Conservation (phyloP, 2,329 filamentous ascomycete species). For the Didymella sp. region DNA sequence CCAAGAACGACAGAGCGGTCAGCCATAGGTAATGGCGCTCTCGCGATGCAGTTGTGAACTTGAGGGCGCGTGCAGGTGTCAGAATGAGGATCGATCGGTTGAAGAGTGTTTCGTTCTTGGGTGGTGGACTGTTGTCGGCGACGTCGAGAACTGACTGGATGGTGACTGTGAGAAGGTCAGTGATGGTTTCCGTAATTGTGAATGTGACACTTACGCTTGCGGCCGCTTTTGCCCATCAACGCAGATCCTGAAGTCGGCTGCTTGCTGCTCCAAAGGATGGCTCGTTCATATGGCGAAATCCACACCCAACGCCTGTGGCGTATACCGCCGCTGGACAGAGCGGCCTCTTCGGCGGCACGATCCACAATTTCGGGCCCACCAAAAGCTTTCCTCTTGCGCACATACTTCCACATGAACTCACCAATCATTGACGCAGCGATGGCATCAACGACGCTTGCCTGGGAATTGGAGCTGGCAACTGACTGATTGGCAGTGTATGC, state of each 20-base stretch:
- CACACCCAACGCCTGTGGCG: conserved; percentile 98
- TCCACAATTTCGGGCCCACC: conserved; percentile 69
- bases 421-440: conserved; percentile 99
- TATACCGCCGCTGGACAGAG: conserved; percentile 72
- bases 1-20: conserved; percentile 91
- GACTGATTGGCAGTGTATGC: conserved; percentile 64
- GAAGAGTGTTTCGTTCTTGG: conserved; percentile 76
- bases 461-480: conserved; percentile 66
- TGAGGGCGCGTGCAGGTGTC: conserved; percentile 90
- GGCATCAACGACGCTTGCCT: conserved; percentile 87
- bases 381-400: conserved; percentile 87
- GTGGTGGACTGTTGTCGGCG: conserved; percentile 87
- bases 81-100: conserved; percentile 94
- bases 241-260: conserved; percentile 88
- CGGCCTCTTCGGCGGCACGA: conserved; percentile 61
- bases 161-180: conserved; percentile 65
- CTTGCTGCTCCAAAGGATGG: conserved; percentile 98
- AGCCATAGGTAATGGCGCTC: conserved; percentile 96
- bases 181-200: background rate
- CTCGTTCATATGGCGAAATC: conserved; percentile 94
- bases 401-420: conserved; percentile 95
- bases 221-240: conserved; percentile 89
- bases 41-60: conserved; percentile 83
- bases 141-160: conserved; percentile 98
- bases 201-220: conserved; percentile 74